A percentile compares a stretch with the other conserved stretches of the same genome.
These are phyloP conservation scores for Halophytophthora batemanensis DNA, from an alignment of 352 stramenopile species.

Conservation along the genomic window DNA sequence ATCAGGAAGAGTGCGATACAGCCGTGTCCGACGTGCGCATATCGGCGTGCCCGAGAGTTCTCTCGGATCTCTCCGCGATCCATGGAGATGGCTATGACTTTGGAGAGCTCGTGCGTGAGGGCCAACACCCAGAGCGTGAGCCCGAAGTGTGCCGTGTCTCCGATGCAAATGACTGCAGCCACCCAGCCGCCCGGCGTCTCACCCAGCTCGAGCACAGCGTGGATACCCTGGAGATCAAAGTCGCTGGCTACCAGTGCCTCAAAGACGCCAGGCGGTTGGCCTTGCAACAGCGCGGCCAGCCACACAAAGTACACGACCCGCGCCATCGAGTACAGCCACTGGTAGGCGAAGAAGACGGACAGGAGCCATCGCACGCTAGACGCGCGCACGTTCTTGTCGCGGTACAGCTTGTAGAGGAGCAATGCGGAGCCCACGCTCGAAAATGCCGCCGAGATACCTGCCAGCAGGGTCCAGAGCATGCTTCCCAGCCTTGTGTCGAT, in stretches of 20 bases:
- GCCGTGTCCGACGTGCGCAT: constrained; percentile 21
- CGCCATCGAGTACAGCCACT: constrained; percentile 3
- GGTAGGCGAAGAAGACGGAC: constrained; percentile 26
- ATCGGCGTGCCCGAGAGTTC: constrained; percentile 26
- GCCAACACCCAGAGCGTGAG: constrained; percentile 29
- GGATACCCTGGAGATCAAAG: constrained; percentile 27
- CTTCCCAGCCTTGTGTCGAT: too few relatives aligned
- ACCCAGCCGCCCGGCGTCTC: constrained; percentile 23
- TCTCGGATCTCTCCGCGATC: constrained; percentile 37
- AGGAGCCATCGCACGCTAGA: constrained; percentile 28
- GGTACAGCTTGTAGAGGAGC: constrained; percentile 32
- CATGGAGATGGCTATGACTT: constrained; percentile 29
- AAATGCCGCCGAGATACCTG: constrained; percentile 16
- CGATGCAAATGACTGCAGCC: constrained; percentile 22
- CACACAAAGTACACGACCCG: constrained; percentile 3
- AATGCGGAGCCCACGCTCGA: constrained; percentile 22
- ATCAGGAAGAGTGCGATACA: constrained; percentile 18
- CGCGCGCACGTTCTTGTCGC: constrained; percentile 26
- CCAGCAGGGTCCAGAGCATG: constrained; percentile 27
- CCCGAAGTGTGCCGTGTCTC: constrained; percentile 28
- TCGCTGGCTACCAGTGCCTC: constrained; percentile 13
- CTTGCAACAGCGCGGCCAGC: neutral
- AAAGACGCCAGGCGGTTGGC: neutral
- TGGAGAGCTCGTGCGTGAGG: constrained; percentile 47
- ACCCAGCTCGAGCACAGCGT: constrained; percentile 23